Percentiles rank a stretch among this genome's conserved stretches.
phyloP scores from a whole-genome alignment of 257 asterid species.

The Solanum sitiens region DNA sequence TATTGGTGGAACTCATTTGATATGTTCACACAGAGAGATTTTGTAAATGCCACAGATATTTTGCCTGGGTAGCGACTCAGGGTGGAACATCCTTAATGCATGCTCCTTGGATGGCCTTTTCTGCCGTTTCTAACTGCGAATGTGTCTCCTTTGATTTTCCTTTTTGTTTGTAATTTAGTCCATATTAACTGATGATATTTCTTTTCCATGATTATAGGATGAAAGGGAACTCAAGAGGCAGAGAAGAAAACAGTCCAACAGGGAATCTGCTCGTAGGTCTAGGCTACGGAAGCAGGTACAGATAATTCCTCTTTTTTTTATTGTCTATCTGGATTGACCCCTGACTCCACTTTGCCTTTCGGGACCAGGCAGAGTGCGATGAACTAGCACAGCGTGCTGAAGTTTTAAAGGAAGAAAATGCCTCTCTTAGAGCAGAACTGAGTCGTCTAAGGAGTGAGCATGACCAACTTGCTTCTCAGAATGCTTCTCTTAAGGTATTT shows the following conservation, averaged over 20 bases:
- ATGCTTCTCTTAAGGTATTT: slow-evolving; percentile 80
- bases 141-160: background rate
- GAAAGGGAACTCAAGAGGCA: slow-evolving; percentile 83
- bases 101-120: background rate
- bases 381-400: slow-evolving; percentile 89
- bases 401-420: slow-evolving; percentile 63
- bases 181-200: background rate
- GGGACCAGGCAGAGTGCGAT: slow-evolving; percentile 85
- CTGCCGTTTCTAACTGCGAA: background rate
- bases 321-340: background rate
- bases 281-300: slow-evolving; percentile 80
- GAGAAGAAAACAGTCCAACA: slow-evolving; percentile 76
- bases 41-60: background rate
- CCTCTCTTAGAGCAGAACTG: slow-evolving; percentile 73
- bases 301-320: background rate
- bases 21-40: background rate
- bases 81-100: background rate
- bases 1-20: background rate
- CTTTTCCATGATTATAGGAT: slow-evolving; percentile 38
- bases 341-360: slow-evolving; percentile 4
- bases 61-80: background rate
- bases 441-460: slow-evolving; percentile 59
- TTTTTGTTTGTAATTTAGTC: background rate
- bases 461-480: slow-evolving; percentile 68
- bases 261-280: slow-evolving; percentile 88